Conservation (phyloP, 2,329 filamentous ascomycete species). For the Neobulgaria alba region DNA sequence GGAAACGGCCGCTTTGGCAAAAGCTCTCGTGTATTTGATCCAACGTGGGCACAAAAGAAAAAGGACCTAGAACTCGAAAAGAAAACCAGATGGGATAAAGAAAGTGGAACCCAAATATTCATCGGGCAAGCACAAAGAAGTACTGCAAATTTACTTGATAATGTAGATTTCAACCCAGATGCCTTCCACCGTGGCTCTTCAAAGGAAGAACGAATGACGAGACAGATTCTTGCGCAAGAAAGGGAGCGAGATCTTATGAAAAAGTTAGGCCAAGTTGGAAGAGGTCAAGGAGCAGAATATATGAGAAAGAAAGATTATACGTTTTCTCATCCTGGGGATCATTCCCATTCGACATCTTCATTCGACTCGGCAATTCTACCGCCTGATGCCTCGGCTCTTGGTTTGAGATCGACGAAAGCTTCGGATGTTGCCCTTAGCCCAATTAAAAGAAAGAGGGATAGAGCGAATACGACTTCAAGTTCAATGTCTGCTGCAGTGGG, state of each 20-base stretch:
- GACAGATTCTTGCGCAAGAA: constrained; percentile 57
- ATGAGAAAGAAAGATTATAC: constrained; percentile 37
- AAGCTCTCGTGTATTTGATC: constrained; percentile 15
- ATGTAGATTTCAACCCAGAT: constrained; percentile 50
- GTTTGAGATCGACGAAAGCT: constrained; percentile 33
- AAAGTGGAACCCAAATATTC: constrained; percentile 49
- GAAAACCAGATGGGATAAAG: constrained; percentile 44
- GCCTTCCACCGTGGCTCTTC: constrained; percentile 43
- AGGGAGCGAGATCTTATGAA: constrained; percentile 65
- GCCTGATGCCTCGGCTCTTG: constrained; percentile 39
- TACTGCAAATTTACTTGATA: constrained; percentile 56
- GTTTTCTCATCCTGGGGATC: neutral
- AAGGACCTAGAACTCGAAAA: constrained; percentile 24
- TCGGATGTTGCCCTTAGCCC: constrained; percentile 47
- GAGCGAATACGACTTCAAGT: constrained; percentile 30
- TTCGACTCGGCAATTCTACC: neutral
- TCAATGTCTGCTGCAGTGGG: constrained; percentile 34
- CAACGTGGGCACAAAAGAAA: constrained; percentile 18
- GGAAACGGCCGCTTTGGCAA: constrained; percentile 23
- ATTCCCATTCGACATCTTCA: neutral
- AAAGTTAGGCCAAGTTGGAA: constrained; percentile 55
- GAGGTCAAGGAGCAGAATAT: constrained; percentile 62
- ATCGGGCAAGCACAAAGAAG: constrained; percentile 37
- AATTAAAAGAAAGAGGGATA: constrained; percentile 50
- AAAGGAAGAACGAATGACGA: constrained; percentile 56